Conservation (phyloP, 306 rosid species). For the Myrica gale region DNA sequence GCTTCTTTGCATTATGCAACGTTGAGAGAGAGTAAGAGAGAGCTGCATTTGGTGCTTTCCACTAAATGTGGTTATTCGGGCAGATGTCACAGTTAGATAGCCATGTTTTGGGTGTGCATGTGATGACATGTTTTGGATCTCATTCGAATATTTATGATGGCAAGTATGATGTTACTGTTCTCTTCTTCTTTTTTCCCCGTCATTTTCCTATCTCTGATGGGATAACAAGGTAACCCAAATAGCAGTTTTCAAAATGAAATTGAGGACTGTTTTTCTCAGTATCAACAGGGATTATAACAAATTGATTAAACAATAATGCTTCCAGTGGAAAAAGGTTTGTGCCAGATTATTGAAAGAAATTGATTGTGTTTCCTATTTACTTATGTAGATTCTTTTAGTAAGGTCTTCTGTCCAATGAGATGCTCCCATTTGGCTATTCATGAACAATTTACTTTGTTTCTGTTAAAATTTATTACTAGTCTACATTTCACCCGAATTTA, state of each 20-base stretch:
- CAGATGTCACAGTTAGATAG: not conserved
- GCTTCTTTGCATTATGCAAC: not conserved
- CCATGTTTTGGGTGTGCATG: not conserved
- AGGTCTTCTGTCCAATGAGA: not conserved
- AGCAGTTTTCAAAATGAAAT: not conserved
- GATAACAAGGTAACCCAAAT: not conserved
- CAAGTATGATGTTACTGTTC: not conserved
- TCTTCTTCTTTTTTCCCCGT: no score
- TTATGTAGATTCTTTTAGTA: not conserved
- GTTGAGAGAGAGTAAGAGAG: not conserved
- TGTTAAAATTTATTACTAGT: not conserved
- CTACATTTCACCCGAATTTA: constrained; percentile 1
- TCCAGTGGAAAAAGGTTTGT: not conserved
- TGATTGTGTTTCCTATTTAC: not conserved
- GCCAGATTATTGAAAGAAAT: not conserved
- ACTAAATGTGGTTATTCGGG: not conserved
- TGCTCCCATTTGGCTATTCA: not conserved
- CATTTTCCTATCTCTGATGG: not conserved
- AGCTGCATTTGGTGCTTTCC: not conserved
- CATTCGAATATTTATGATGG: not conserved
- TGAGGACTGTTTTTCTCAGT: not conserved
- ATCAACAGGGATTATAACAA: not conserved
- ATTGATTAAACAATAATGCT: not conserved
- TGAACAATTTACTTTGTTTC: constrained; percentile 5
- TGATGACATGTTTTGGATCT: not conserved